Evolutionary conservation across 495 filamentous ascomycete genomes (phyloP).

Genomic region (Ramalina peruviana): DNA sequence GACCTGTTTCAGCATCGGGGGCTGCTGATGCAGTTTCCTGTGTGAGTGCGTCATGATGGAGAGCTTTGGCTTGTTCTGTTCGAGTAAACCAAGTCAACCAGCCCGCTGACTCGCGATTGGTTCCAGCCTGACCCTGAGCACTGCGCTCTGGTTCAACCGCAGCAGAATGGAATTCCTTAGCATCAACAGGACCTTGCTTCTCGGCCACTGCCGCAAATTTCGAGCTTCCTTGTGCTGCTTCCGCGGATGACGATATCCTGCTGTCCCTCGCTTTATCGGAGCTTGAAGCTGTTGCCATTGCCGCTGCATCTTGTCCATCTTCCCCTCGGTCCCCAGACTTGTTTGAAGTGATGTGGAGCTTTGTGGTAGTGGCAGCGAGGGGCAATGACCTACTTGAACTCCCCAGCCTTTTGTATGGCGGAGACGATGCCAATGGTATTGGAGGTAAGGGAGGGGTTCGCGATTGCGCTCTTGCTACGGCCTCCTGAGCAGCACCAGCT

Average conservation of each 20-base stretch:
- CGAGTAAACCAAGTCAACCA: slow-evolving; percentile 18
- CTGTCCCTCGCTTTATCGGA: neutral
- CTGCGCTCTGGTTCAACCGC: slow-evolving; percentile 12
- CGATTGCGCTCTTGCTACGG: slow-evolving; percentile 11
- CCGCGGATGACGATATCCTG: neutral
- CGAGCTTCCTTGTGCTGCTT: neutral
- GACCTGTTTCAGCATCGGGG: neutral
- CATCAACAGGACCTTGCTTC: neutral
- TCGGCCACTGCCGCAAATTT: neutral
- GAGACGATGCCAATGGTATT: slow-evolving; percentile 5
- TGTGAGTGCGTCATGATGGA: neutral
- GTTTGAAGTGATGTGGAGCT: slow-evolving; percentile 36
- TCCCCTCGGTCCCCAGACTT: slow-evolving; percentile 39
- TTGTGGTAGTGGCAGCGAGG: slow-evolving; percentile 32
- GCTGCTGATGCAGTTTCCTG: neutral
- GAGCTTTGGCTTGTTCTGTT: neutral
- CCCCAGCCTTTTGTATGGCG: slow-evolving; percentile 26
- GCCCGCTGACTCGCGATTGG: slow-evolving; percentile 7
- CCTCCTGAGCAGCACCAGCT: slow-evolving; percentile 30
- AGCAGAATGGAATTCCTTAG: slow-evolving; percentile 9
- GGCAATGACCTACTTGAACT: slow-evolving; percentile 34
- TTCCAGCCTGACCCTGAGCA: slow-evolving; percentile 11
- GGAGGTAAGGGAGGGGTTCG: slow-evolving; percentile 5
- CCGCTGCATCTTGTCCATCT: slow-evolving; percentile 20
- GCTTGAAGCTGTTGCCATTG: neutral